Base-by-base conservation (phyloP, 2,329 filamentous ascomycete species). In the Monilinia laxa region DNA sequence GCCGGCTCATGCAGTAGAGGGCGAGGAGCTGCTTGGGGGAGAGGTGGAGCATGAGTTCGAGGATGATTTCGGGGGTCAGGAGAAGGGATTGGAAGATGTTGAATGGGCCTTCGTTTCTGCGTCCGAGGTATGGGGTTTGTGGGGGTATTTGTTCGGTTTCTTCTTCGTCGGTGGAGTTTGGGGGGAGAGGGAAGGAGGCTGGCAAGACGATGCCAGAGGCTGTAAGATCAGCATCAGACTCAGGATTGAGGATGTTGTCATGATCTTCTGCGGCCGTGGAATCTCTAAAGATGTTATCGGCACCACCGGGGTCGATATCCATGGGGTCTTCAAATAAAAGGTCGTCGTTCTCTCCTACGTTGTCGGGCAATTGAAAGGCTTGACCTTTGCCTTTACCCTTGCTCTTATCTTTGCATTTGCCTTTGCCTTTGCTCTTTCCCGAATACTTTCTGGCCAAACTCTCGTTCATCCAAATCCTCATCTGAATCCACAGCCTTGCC, bases 71-170 rank as follows among this genome's bases (percentile, higher is more conserved):
- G 1, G 63, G 54, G 3, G 56, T 40, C 7, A 60, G 63, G 12
- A 60, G 45, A n/a, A 65, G 45, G 0, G 63, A 54, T 38, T 59
- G 51, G 20, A 65, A 65, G 23, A 65, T 52, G 3, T 51, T 65
- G 47, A 60, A 49, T 10, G 54, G 31, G n/a, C 57, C 57, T 49
- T n/a, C 2, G 14, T 60, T 60, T 47, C 57, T 47, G 35, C 1
- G 3, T 4, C 16, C 23, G n/a, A 35, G 45, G 16, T 52, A 42
- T 6, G 45, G 35, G 9, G 55, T 28, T 51, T 25, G 23, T 42
- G 10, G 2, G 12, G 63, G 23, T 1, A 31, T 20, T 12, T 35
- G 35, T 65, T 65, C 25, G 20, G n/a, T 25, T 2, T 23, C 57
- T 23, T 49, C 57, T 4, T 38, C 28, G 1, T 16, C n/a, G 2